phyloP scores from a whole-genome alignment of 2,329 filamentous ascomycete species.

The Penicillium sp. region DNA sequence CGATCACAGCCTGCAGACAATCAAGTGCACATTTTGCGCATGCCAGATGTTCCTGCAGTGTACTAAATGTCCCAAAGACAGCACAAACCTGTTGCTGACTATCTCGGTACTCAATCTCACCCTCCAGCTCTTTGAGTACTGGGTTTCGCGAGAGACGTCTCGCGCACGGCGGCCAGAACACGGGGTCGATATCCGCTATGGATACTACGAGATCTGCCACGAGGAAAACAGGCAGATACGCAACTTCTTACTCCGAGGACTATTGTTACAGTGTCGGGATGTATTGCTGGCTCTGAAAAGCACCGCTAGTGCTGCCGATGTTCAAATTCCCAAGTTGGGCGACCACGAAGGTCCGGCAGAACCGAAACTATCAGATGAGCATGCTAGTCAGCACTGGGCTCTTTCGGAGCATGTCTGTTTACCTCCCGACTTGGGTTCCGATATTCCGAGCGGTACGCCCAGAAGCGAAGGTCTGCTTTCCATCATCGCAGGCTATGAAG shows the following conservation, averaged over 20 bases:
- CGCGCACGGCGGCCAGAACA: constrained; percentile 15
- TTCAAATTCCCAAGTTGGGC: constrained; percentile 11
- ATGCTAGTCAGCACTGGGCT: constrained; percentile 8
- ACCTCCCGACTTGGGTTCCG: constrained; percentile 9
- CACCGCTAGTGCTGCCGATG: constrained; percentile 11
- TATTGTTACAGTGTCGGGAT: constrained; percentile 30
- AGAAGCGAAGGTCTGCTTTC: constrained; percentile 25
- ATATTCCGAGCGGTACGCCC: constrained; percentile 4
- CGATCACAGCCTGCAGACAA: constrained; percentile 33
- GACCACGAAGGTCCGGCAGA: constrained; percentile 11
- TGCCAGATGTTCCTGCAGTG: constrained; percentile 34
- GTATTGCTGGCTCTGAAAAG: constrained; percentile 25
- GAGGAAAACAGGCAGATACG: constrained; percentile 31
- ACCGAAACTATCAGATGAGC: constrained; percentile 6
- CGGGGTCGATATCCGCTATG: constrained; percentile 26
- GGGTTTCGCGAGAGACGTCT: constrained; percentile 27
- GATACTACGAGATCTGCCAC: constrained; percentile 31
- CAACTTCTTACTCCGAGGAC: constrained; percentile 27
- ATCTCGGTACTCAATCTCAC: constrained; percentile 33
- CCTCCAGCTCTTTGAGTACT: constrained; percentile 33
- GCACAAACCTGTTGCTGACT: constrained; percentile 27
- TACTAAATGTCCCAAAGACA: constrained; percentile 31
- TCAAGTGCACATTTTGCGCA: constrained; percentile 30
- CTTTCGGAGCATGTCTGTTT: constrained; percentile 6
- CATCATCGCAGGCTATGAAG: constrained; percentile 31